Evolutionary conservation across 106 monocot species (phyloP).

Genomic region (Chionographis japonica): DNA sequence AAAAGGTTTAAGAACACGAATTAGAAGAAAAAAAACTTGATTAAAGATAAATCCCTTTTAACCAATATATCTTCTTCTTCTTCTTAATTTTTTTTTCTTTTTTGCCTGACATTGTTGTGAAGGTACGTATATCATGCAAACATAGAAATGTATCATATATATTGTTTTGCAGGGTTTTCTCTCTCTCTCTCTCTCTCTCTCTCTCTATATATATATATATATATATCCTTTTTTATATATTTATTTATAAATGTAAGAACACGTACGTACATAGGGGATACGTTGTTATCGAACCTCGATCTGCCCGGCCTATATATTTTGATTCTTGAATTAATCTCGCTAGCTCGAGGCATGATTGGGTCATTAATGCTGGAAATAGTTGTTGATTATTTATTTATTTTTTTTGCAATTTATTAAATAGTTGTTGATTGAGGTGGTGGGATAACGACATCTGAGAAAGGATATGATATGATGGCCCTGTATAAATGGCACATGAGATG

Average conservation of each 20-base stretch:
- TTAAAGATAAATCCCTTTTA: conserved; percentile 2
- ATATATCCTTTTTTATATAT: too few species aligned
- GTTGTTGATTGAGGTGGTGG: background rate
- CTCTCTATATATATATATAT: too few species aligned
- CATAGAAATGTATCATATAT: conserved; percentile 18
- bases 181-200: background rate
- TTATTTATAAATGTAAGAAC: too few species aligned
- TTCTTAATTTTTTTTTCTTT: background rate
- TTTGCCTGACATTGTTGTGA: background rate
- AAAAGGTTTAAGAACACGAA: background rate
- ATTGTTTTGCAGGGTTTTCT: background rate
- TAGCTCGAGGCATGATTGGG: conserved; percentile 11
- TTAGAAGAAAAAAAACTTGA: background rate
- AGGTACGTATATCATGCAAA: background rate
- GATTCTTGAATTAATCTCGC: too few species aligned
- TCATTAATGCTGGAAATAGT: conserved; percentile 34
- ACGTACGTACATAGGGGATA: too few species aligned
- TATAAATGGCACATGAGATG: too few species aligned
- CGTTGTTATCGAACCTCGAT: too few species aligned
- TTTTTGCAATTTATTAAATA: conserved; percentile 20
- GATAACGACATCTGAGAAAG: too few species aligned
- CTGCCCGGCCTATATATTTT: too few species aligned
- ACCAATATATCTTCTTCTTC: conserved; percentile 7
- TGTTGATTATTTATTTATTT: conserved; percentile 14
- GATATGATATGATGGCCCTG: too few species aligned